Conservation (phyloP, 495 filamentous ascomycete species). For the Penicillium atrosanguineum region DNA sequence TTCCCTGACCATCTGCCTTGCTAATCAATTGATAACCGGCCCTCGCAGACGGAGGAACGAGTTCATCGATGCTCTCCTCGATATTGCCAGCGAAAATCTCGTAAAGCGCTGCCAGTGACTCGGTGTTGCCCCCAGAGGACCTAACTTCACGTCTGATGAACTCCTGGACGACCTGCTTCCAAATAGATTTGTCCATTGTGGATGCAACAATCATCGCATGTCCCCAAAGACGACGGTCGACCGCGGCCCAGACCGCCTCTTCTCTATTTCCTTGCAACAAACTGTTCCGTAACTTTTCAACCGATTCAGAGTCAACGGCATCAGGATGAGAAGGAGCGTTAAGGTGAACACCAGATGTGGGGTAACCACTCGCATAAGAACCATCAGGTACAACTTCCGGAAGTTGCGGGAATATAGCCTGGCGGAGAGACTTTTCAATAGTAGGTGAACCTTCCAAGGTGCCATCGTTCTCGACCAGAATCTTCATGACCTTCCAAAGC, state of each 20-base stretch:
- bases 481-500: constrained; percentile 80
- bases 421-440: constrained; percentile 70
- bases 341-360: constrained; percentile 28
- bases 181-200: constrained; percentile 64
- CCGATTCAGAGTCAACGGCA: constrained; percentile 59
- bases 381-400: constrained; percentile 36
- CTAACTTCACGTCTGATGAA: constrained; percentile 93
- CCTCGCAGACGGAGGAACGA: constrained; percentile 91
- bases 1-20: constrained; percentile 56
- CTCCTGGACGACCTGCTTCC: constrained; percentile 90
- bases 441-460: constrained; percentile 67
- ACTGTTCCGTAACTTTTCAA: constrained; percentile 66
- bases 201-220: constrained; percentile 92
- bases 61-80: constrained; percentile 92
- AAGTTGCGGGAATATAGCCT: constrained; percentile 66
- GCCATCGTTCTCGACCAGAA: constrained; percentile 86
- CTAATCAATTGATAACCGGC: constrained; percentile 89
- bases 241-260: constrained; percentile 90
- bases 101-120: constrained; percentile 87
- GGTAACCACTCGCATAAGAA: constrained; percentile 17
- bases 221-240: constrained; percentile 92
- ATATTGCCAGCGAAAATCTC: constrained; percentile 90
- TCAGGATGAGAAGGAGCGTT: constrained; percentile 49
- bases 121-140: constrained; percentile 67
- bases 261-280: constrained; percentile 81